phyloP scores from a whole-genome alignment of 768 basidiomycete species.

The Russula foetens region DNA sequence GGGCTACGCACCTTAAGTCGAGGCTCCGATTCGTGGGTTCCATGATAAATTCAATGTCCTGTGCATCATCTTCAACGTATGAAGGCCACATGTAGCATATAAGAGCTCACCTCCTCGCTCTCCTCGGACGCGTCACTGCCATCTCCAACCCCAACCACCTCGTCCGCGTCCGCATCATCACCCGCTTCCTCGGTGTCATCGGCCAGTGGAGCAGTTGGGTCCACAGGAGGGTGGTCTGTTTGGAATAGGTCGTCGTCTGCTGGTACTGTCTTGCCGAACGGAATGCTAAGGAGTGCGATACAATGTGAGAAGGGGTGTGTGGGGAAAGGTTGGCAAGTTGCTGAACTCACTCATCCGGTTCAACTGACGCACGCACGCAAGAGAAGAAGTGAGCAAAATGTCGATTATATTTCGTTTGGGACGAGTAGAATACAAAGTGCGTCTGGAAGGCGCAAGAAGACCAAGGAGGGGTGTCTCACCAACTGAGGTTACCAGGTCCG shows the following conservation, averaged over 20 bases:
- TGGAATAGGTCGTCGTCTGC: constrained; percentile 12
- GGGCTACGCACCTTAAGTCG: constrained; percentile 54
- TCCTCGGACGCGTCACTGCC: constrained; percentile 35
- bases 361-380: constrained; percentile 17
- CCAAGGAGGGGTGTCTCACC: constrained; percentile 12
- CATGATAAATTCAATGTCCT: constrained; percentile 92
- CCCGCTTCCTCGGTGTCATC: constrained; percentile 17
- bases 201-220: constrained; percentile 3
- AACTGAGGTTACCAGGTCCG: constrained; percentile 33
- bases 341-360: constrained; percentile 19
- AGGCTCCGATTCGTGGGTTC: constrained; percentile 65
- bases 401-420: constrained; percentile 11
- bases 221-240: constrained; percentile 18
- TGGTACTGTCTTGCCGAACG: constrained; percentile 4
- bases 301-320: neutral
- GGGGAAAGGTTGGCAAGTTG: neutral
- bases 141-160: constrained; percentile 30
- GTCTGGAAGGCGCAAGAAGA: neutral
- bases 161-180: constrained; percentile 27
- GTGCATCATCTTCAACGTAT: neutral
- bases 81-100: constrained; percentile 32
- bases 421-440: constrained; percentile 19
- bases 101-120: constrained; percentile 35
- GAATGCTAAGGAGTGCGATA: neutral
- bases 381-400: constrained; percentile 15